These are phyloP conservation scores for Eucommia ulmoides DNA, from an alignment of 257 asterid genomes.

Conservation along the genomic window DNA sequence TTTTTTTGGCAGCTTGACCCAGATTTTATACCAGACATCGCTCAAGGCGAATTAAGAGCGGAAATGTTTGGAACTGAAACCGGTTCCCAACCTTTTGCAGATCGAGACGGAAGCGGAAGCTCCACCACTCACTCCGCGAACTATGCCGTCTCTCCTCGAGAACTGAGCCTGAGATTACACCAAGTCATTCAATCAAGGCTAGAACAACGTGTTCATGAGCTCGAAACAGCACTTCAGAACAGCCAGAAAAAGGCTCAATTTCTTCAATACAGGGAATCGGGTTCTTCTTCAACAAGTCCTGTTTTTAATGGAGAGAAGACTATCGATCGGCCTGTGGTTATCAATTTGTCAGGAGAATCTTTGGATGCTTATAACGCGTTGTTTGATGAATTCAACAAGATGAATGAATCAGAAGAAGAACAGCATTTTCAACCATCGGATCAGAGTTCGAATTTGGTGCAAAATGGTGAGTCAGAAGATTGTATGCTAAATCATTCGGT, in stretches of 20 bases:
- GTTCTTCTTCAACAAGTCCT: slow-evolving; percentile 32
- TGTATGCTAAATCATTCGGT: slow-evolving; percentile 2
- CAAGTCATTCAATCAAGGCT: background rate
- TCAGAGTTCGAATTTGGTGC: slow-evolving; percentile 8
- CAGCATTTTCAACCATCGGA: slow-evolving; percentile 9
- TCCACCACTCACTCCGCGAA: background rate
- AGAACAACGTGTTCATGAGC: background rate
- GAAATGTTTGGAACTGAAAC: slow-evolving; percentile 19
- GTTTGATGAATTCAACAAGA: slow-evolving; percentile 34
- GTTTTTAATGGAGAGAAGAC: slow-evolving; percentile 10
- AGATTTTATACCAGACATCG: background rate
- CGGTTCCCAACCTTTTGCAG: slow-evolving; percentile 4
- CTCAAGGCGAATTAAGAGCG: background rate
- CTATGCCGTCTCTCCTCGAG: background rate
- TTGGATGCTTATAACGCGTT: slow-evolving; percentile 15
- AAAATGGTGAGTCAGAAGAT: slow-evolving; percentile 10
- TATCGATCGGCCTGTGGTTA: slow-evolving; percentile 38
- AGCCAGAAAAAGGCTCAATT: slow-evolving; percentile 34
- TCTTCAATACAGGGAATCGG: slow-evolving; percentile 22
- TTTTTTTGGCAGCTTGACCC: background rate
- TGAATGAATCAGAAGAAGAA: slow-evolving; percentile 38
- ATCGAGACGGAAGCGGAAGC: background rate
- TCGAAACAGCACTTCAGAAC: slow-evolving; percentile 31
- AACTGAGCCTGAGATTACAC: background rate
- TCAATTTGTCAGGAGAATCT: slow-evolving; percentile 34